These are phyloP conservation scores for Salix dunnii DNA, from an alignment of 345 rosid species.

Conservation along the genomic window DNA sequence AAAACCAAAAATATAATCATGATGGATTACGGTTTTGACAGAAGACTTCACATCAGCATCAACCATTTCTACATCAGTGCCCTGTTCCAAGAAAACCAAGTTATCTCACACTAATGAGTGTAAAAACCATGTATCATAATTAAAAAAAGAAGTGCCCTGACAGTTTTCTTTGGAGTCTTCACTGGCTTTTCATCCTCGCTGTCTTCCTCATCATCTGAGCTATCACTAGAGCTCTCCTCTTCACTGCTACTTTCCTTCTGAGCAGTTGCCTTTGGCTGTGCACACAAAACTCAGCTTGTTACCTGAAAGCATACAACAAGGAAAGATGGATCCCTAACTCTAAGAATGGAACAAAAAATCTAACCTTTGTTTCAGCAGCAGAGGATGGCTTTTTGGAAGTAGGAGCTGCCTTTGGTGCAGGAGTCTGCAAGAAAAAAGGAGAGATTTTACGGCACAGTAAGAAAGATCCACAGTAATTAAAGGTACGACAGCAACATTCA, in stretches of 20 bases:
- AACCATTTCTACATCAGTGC: slow-evolving; percentile 55
- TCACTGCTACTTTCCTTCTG: slow-evolving; percentile 51
- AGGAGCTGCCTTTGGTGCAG: slow-evolving; percentile 1
- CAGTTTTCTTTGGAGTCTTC: slow-evolving; percentile 51
- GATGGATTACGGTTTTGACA: slow-evolving; percentile 35
- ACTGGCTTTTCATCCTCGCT: slow-evolving; percentile 50
- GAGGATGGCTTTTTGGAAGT: slow-evolving; percentile 6
- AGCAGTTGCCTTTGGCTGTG: slow-evolving; percentile 27
- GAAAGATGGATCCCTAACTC: background rate
- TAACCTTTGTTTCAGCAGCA: slow-evolving; percentile 26
- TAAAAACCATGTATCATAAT: background rate
- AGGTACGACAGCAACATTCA: background rate
- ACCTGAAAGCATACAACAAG: background rate
- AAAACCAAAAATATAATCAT: background rate
- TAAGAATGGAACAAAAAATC: background rate
- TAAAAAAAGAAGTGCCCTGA: background rate
- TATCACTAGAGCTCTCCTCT: slow-evolving; percentile 37
- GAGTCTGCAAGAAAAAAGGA: slow-evolving; percentile 1
- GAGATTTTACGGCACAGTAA: too few species aligned
- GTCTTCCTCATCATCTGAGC: slow-evolving; percentile 34
- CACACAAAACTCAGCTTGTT: background rate
- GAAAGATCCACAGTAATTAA: too few species aligned
- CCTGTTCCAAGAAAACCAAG: background rate
- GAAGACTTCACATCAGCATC: slow-evolving; percentile 40
- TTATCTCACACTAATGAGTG: background rate